A percentile compares a stretch with the other conserved stretches of the same genome.
These are phyloP conservation scores for Kondoa subrosea DNA, from an alignment of 768 basidiomycete genomes.

Conservation along the genomic window DNA sequence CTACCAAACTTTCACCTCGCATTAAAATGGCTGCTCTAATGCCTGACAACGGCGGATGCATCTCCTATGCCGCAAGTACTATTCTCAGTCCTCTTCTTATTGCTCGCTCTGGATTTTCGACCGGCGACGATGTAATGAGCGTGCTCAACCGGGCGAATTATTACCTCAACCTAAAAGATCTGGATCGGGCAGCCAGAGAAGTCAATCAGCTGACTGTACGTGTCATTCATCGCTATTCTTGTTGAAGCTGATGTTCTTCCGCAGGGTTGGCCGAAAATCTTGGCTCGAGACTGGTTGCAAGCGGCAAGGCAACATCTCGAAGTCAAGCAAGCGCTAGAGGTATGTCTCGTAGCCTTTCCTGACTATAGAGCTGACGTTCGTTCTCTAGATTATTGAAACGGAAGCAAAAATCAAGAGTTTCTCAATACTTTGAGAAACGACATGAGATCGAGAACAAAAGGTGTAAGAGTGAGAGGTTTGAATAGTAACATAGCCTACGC, in stretches of 20 bases:
- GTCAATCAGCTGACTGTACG: conserved; percentile 56
- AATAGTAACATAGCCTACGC: no score
- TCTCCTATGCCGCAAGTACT: conserved; percentile 70
- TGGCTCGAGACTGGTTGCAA: conserved; percentile 66
- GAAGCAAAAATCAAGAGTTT: conserved; percentile 3
- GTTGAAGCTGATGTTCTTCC: conserved; percentile 24
- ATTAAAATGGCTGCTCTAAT: conserved; percentile 80
- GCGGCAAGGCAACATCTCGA: conserved; percentile 74
- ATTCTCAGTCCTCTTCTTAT: conserved; percentile 60
- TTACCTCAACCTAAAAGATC: conserved; percentile 75
- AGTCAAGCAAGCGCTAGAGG: conserved; percentile 81
- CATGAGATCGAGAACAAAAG: background rate
- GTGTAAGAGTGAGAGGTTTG: no score
- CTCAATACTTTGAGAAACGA: background rate
- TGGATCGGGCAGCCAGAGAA: conserved; percentile 72
- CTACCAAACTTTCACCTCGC: conserved; percentile 59
- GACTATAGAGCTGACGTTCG: background rate
- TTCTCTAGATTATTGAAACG: background rate
- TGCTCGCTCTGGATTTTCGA: conserved; percentile 55
- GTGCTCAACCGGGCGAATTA: conserved; percentile 76
- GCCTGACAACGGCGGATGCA: conserved; percentile 75
- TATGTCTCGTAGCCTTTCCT: conserved; percentile 27
- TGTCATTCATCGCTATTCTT: background rate
- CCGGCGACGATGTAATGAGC: conserved; percentile 69
- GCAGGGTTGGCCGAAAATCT: conserved; percentile 41